Base-by-base conservation (phyloP, 345 rosid species). In the Boechera stricta region DNA sequence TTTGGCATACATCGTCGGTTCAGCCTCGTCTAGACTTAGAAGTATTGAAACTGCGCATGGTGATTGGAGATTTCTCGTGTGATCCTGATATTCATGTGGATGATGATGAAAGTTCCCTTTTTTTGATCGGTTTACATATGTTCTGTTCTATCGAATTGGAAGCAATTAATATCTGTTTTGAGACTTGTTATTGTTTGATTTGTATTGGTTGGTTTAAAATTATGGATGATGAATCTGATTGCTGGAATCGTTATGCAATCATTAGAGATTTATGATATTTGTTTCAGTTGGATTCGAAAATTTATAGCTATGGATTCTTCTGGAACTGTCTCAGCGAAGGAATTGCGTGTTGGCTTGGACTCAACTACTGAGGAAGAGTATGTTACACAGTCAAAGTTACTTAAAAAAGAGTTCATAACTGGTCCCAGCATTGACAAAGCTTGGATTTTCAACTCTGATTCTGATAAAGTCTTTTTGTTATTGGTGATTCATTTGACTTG, bases 351-450 rank as follows among this genome's bases (percentile, higher is more conserved):
- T 35, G 91, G 87, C 31, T 67, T 88, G 42, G 92, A 92, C 69
- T 45, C 84, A 57, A 41, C 79, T 24, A 79, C 77, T 7, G 98
- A 89, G 73, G 93, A 88, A 63, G 96, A 85, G 38, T 90, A 85
- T 84, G 89, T 73, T 24, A 81, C 84, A 21, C 91, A 84, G 67
- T 95, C 98, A 49, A 87, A 86, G 76, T 73, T 91, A 66, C 93
- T 16, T 16, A 16, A 16, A 16, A 16, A 16, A 16, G 97, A 95
- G 59, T 95, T 92, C 77, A 64, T 57, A 13, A 75, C 24, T 36
- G 86, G 92, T 47, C 76, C 93, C 52, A 86, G 64, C 74, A 84
- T 18, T 18, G 21, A 18, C 21, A 18, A 18, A 18, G 21, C 21
- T 18, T 18, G 16, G 16, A 16, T 16, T 16, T 16, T 16, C 16